Percentiles rank a stretch among this genome's conserved stretches.
phyloP scores from a whole-genome alignment of 2,329 filamentous ascomycete genomes.

The Aspergillus jensenii region DNA sequence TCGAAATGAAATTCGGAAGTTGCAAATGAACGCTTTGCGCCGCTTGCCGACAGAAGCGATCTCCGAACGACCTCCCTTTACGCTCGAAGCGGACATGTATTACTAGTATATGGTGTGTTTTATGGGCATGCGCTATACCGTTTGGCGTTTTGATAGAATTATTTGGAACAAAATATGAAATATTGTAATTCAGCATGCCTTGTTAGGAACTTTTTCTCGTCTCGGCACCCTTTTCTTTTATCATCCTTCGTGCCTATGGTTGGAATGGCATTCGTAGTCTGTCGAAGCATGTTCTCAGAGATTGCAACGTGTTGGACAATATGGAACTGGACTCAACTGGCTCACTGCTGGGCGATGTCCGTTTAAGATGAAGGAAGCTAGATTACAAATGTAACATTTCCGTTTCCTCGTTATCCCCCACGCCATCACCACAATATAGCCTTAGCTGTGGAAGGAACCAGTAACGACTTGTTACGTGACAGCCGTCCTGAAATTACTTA shows the following conservation, averaged over 20 bases:
- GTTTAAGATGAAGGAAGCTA: no score
- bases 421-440: no score
- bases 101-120: constrained; percentile 21
- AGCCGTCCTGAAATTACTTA: no score
- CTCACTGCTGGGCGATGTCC: no score
- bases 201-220: neutral
- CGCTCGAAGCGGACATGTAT: constrained; percentile 23
- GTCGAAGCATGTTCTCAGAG: no score
- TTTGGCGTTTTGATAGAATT: constrained; percentile 18
- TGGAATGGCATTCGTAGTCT: no score
- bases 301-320: no score
- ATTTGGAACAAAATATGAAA: constrained; percentile 7
- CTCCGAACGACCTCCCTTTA: constrained; percentile 12
- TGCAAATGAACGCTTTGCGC: neutral
- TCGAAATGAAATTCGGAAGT: neutral
- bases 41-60: neutral
- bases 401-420: no score
- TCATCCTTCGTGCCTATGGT: neutral
- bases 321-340: no score
- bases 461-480: no score
- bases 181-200: neutral
- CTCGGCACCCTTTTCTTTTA: neutral
- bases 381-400: no score
- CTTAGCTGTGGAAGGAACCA: no score
- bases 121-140: constrained; percentile 17